phyloP scores from a whole-genome alignment of 1,284 basidiomycete species.

The Fomitopsis palustris region DNA sequence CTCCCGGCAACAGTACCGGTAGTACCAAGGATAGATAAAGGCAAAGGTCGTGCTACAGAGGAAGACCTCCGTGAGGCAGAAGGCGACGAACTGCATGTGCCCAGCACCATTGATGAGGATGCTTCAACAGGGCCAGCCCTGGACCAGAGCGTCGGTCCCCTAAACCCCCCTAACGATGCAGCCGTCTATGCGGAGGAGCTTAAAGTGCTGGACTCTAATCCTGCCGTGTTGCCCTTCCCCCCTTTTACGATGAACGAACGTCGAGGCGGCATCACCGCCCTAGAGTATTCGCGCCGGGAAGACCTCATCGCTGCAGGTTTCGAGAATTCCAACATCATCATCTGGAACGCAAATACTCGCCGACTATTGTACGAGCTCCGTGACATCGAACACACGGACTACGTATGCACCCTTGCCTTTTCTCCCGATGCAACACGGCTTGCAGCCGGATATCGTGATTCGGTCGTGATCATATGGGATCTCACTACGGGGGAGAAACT shows the following conservation, averaged over 20 bases:
- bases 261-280: constrained; percentile 10
- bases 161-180: not conserved
- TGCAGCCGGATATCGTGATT: constrained; percentile 14
- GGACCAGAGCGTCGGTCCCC: not conserved
- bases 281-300: constrained; percentile 20
- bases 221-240: not conserved
- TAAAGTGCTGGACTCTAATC: not conserved
- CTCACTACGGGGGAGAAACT: not conserved
- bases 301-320: constrained; percentile 18
- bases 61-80: not conserved
- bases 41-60: not conserved
- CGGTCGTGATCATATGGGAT: constrained; percentile 8
- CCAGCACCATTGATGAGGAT: not conserved
- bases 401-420: constrained; percentile 17
- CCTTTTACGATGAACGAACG: not conserved
- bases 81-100: not conserved
- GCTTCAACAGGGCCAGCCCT: not conserved
- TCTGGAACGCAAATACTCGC: constrained; percentile 21
- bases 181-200: not conserved
- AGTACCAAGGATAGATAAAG: not conserved
- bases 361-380: not conserved
- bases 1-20: not conserved
- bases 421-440: constrained; percentile 15
- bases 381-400: constrained; percentile 6
- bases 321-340: constrained; percentile 15